Percentiles rank a stretch among this genome's conserved stretches.
Evolutionary conservation across 345 rosid genomes (phyloP).

Genomic region (Kernera saxatilis): DNA sequence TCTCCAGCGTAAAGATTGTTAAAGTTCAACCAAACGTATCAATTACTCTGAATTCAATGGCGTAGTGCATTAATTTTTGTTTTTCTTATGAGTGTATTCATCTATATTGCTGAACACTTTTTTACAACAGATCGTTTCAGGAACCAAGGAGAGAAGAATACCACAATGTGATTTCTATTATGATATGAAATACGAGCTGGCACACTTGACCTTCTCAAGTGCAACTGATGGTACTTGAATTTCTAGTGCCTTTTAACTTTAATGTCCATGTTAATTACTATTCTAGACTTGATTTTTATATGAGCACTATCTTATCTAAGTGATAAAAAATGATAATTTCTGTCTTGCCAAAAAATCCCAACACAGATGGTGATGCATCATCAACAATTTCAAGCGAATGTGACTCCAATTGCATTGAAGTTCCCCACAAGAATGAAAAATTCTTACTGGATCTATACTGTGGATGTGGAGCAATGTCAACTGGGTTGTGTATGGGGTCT

Average conservation of each 20-base stretch:
- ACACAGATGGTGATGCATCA: constrained; percentile 13
- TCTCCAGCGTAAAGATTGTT: constrained; percentile 20
- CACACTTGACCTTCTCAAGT: constrained; percentile 29
- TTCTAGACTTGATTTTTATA: neutral
- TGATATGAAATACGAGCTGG: constrained; percentile 37
- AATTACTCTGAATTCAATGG: neutral
- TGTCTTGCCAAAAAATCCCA: constrained; percentile 7
- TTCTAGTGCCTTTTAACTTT: neutral
- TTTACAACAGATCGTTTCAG: constrained; percentile 9
- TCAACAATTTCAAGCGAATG: constrained; percentile 40
- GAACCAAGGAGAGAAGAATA: constrained; percentile 16
- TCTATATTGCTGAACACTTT: neutral
- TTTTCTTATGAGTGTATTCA: neutral
- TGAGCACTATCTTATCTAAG: neutral
- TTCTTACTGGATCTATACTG: constrained; percentile 37
- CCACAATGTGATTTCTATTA: constrained; percentile 29
- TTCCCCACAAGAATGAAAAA: constrained; percentile 3
- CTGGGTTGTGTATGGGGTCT: constrained; percentile 42
- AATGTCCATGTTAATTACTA: neutral
- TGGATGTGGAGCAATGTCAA: constrained; percentile 51
- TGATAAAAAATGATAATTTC: neutral
- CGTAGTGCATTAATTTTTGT: neutral
- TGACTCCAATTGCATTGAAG: constrained; percentile 14
- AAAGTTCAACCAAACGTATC: constrained; percentile 32
- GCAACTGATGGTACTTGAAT: neutral